Conservation (phyloP, 2,329 filamentous ascomycete genomes). For the Mariannaea sp. region DNA sequence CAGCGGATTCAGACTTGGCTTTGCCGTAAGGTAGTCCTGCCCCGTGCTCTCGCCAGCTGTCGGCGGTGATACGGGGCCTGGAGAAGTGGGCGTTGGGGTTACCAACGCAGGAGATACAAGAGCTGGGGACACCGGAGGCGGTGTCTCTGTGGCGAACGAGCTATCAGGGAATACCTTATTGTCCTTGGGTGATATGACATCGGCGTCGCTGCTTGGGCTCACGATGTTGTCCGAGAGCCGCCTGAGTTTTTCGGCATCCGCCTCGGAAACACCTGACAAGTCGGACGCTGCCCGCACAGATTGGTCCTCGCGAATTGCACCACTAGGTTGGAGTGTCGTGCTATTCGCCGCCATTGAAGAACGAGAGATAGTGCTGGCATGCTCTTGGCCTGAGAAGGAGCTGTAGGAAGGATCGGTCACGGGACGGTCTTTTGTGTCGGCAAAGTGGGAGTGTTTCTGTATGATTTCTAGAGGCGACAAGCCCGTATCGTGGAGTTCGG, state of each 20-base stretch:
- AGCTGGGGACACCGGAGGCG: constrained; percentile 3
- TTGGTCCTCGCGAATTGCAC: constrained; percentile 21
- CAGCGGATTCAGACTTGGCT: constrained; percentile 32
- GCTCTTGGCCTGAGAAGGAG: constrained; percentile 34
- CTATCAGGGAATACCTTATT: constrained; percentile 15
- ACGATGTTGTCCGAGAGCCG: constrained; percentile 24
- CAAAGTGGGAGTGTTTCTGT: constrained; percentile 40
- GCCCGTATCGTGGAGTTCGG: constrained; percentile 53
- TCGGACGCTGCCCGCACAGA: constrained; percentile 30
- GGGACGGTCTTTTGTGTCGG: constrained; percentile 22
- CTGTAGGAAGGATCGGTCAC: constrained; percentile 33
- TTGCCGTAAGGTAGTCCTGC: constrained; percentile 39
- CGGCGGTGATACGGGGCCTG: constrained; percentile 37
- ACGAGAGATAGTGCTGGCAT: constrained; percentile 38
- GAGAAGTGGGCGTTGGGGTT: constrained; percentile 9
- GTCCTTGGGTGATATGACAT: constrained; percentile 10
- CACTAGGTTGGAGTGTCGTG: constrained; percentile 6
- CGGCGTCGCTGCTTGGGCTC: constrained; percentile 28
- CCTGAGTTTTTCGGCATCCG: constrained; percentile 28
- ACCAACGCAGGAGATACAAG: not conserved
- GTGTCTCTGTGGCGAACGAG: constrained; percentile 17
- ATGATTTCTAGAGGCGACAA: constrained; percentile 48
- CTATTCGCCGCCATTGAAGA: constrained; percentile 29
- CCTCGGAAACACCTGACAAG: constrained; percentile 31
- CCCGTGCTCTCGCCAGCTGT: constrained; percentile 34